Conservation (phyloP, 108 stramenopile genomes). For the Hondaea fermentalgiana region DNA sequence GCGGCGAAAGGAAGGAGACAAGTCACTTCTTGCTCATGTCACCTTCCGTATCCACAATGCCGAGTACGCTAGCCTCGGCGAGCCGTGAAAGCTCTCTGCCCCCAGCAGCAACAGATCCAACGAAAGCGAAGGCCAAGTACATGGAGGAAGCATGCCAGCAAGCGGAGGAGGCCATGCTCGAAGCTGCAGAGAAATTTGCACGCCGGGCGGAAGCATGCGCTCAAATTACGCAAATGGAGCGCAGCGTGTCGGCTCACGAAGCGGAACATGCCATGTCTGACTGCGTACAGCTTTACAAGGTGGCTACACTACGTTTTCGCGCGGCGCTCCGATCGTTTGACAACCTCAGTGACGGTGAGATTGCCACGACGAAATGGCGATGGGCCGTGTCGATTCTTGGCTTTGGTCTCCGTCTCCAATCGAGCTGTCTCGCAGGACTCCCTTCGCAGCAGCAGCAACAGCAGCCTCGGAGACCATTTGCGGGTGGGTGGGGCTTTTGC, state of each 20-base stretch:
- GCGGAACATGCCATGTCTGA: neutral
- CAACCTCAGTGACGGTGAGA: neutral
- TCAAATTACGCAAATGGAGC: neutral
- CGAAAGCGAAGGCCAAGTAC: neutral
- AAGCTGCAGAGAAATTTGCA: neutral
- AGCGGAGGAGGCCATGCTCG: neutral
- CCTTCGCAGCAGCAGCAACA: too few relatives aligned
- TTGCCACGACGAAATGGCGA: neutral
- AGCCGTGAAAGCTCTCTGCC: neutral
- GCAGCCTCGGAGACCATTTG: neutral
- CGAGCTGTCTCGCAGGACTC: neutral
- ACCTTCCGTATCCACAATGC: too few relatives aligned
- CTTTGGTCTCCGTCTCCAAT: neutral
- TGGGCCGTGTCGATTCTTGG: neutral
- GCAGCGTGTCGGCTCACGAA: neutral
- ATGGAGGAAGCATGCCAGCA: neutral
- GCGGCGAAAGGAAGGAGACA: too few relatives aligned
- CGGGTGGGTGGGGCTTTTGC: neutral
- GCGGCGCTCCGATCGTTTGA: neutral
- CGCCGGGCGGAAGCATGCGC: neutral
- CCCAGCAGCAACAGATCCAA: neutral
- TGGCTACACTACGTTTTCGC: neutral
- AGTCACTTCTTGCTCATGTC: too few relatives aligned
- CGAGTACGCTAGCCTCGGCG: neutral
- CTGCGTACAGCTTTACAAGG: neutral